These are phyloP conservation scores for Syzygium jambos DNA, from an alignment of 345 rosid genomes.

Conservation along the genomic window DNA sequence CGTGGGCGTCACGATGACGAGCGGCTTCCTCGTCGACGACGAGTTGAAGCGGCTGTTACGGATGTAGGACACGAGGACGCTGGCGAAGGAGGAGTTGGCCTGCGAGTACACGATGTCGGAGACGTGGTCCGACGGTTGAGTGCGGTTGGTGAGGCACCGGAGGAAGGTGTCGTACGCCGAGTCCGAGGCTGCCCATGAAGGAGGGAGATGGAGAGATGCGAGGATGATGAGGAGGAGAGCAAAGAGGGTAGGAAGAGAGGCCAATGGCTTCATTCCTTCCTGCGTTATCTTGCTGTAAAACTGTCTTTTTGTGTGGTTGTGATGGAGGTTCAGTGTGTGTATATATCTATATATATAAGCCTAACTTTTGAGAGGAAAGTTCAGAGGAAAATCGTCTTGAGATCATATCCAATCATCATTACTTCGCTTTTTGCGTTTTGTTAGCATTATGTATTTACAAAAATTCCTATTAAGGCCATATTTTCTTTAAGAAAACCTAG, in stretches of 20 bases:
- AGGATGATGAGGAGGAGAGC: background rate
- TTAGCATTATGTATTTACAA: background rate
- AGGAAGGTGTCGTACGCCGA: slow-evolving; percentile 1
- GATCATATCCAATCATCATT: too few species aligned
- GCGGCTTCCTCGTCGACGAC: slow-evolving; percentile 36
- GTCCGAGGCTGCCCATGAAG: background rate
- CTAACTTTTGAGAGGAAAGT: background rate
- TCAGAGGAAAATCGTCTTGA: background rate
- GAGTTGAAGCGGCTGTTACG: slow-evolving; percentile 37
- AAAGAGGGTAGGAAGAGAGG: too few species aligned
- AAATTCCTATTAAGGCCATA: background rate
- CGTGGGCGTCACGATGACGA: slow-evolving; percentile 26
- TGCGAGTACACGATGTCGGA: background rate
- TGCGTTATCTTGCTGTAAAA: too few species aligned
- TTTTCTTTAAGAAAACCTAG: background rate
- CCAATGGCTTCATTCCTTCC: too few species aligned
- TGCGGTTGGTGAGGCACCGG: background rate
- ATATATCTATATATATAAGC: background rate
- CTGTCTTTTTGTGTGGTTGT: too few species aligned
- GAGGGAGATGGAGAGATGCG: background rate
- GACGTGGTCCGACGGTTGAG: background rate
- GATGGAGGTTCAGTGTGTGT: too few species aligned
- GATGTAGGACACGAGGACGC: slow-evolving; percentile 19
- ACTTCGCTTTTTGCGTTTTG: background rate
- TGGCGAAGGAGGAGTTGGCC: background rate